Evolutionary conservation across 192 early-diverging fungal genomes (phyloP), one percentile per base, ranked within the genome.

Genomic region (Funneliformis mosseae): DNA sequence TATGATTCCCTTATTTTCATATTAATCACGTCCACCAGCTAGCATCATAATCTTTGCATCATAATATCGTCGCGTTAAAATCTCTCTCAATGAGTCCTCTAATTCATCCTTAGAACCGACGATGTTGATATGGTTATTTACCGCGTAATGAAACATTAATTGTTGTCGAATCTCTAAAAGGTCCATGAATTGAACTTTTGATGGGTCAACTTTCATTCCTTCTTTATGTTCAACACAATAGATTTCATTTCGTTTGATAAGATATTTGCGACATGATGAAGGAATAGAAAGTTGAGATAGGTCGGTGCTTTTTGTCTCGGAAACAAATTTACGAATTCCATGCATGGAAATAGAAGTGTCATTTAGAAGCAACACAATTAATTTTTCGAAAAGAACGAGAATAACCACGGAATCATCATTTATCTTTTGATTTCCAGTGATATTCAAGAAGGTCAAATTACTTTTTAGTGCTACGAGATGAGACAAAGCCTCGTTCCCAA

Each of bases 311-410:
- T 5, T 16, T n/a, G 45, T 28, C 12, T 60, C 41, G 8, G 21
- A 21, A 14, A 75, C 74, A 38, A 75, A 60, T 27, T 28, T 75
- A 4, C 74, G 45, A 48, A 75, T 18, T 25, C 74, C 74, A 75
- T 75, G 50, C 55, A 75, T 59, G 5, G 74, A 48, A 16, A 55
- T 38, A 27, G 42, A 28, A 59, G 74, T 75, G 8, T 23, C 74
- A 12, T 75, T 48, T 21, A 75, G 42, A 12, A 27, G 38, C 55
- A 75, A 55, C 14, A 55, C 23, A 16, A 48, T 27, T 14, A 75
- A n/a, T 25, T 55, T 45, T 48, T 38, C 28, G 3, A 75, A 75
- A 75, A 28, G 46, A 8, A 28, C 23, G 9, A 75, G 55, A 33
- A 48, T 60, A 55, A 21, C 8, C 9, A 75, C 23, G 1, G 74